A percentile compares a stretch with the other conserved stretches of the same genome.
phyloP scores from a whole-genome alignment of 2,329 filamentous ascomycete species.

The Xylaria sp. region DNA sequence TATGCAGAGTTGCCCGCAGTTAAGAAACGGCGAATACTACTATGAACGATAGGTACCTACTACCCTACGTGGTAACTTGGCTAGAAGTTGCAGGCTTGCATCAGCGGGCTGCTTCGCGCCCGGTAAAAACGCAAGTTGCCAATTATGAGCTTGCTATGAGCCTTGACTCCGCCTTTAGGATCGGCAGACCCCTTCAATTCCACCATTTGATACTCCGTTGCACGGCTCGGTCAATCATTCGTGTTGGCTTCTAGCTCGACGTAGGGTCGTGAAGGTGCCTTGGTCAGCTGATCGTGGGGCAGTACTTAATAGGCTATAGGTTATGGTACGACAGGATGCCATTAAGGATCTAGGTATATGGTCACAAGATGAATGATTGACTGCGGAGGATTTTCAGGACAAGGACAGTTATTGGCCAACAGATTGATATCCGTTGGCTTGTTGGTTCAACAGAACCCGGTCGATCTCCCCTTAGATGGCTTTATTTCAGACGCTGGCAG shows the following conservation, averaged over 20 bases:
- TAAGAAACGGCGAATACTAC: background rate
- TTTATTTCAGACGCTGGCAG: background rate
- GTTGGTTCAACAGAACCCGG: background rate
- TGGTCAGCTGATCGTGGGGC: slow-evolving; percentile 27
- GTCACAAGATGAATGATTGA: slow-evolving; percentile 7
- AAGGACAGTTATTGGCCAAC: slow-evolving; percentile 1
- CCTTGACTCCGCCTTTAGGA: slow-evolving; percentile 25
- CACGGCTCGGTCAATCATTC: slow-evolving; percentile 10
- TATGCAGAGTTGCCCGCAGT: slow-evolving; percentile 5
- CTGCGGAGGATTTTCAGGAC: background rate
- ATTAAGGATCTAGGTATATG: background rate
- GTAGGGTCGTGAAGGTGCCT: slow-evolving; percentile 13
- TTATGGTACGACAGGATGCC: slow-evolving; percentile 4
- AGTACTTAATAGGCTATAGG: background rate
- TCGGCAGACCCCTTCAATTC: slow-evolving; percentile 1
- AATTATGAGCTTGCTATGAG: slow-evolving; percentile 13
- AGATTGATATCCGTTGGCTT: background rate
- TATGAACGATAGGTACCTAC: background rate
- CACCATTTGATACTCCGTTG: background rate
- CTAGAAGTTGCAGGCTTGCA: background rate
- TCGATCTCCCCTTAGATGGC: background rate
- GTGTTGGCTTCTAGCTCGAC: slow-evolving; percentile 11
- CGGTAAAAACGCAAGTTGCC: slow-evolving; percentile 5
- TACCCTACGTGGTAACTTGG: background rate
- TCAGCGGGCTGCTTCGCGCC: slow-evolving; percentile 7